phyloP scores from a whole-genome alignment of 805 yeast species.

The Zygotorulaspora florentina region DNA sequence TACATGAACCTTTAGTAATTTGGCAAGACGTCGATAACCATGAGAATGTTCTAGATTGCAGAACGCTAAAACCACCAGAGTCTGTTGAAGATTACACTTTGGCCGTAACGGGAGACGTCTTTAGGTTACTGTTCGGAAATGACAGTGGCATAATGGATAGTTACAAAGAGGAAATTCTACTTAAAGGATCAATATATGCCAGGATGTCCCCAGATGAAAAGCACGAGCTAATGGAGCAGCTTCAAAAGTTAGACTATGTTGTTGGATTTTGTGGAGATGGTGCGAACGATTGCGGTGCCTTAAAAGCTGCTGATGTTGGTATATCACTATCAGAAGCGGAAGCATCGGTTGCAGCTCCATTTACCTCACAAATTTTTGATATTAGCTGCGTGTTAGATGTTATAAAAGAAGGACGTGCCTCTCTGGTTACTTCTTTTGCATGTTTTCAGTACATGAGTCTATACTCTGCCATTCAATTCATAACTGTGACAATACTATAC shows the following conservation, averaged over 20 bases:
- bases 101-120: conserved; percentile 92
- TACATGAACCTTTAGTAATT: conserved; percentile 33
- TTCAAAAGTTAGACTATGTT: conserved; percentile 81
- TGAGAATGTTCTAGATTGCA: conserved; percentile 53
- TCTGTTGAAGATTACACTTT: conserved; percentile 48
- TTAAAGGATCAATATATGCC: conserved; percentile 78
- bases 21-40: conserved; percentile 72
- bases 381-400: conserved; percentile 90
- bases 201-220: conserved; percentile 99
- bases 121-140: conserved; percentile 62
- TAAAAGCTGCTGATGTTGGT: conserved; percentile 97
- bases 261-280: conserved; percentile 99
- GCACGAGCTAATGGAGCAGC: conserved; percentile 86
- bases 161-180: conserved; percentile 54
- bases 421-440: conserved; percentile 90
- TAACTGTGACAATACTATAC: conserved; percentile 80
- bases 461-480: conserved; percentile 93
- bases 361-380: conserved; percentile 85
- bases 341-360: conserved; percentile 98
- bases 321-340: conserved; percentile 95
- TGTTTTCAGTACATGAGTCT: conserved; percentile 98
- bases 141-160: conserved; percentile 33
- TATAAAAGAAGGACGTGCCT: conserved; percentile 90
- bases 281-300: conserved; percentile 98
- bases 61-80: conserved; percentile 50